phyloP scores from a whole-genome alignment of 495 filamentous ascomycete species.

The Melanomma pulvis-pyrius region DNA sequence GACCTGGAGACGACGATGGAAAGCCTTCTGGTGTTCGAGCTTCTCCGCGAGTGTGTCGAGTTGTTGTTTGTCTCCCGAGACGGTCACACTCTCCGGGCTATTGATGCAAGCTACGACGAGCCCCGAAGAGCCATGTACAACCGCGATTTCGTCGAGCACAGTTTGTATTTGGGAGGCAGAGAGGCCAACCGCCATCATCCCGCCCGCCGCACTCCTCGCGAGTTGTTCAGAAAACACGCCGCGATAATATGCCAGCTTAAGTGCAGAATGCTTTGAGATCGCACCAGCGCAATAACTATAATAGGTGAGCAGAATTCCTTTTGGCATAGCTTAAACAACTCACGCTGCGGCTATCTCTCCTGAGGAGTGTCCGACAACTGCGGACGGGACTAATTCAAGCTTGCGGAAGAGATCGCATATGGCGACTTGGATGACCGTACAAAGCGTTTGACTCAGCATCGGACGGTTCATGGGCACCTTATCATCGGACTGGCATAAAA shows the following conservation, averaged over 20 bases:
- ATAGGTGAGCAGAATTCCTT: too few species aligned
- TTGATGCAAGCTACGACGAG: constrained; percentile 40
- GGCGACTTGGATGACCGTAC: constrained; percentile 20
- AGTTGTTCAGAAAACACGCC: constrained; percentile 11
- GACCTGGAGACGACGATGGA: too few species aligned
- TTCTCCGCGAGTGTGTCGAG: constrained; percentile 44
- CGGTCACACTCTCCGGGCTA: constrained; percentile 42
- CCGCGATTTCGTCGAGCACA: too few species aligned
- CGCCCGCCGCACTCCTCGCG: too few species aligned
- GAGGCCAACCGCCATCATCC: too few species aligned
- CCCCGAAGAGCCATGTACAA: too few species aligned
- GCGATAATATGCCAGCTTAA: not conserved
- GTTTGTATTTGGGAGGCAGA: too few species aligned
- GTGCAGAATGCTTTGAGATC: not conserved
- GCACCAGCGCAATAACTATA: constrained; percentile 9
- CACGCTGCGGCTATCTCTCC: constrained; percentile 31
- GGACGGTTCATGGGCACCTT: not conserved
- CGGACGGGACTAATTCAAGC: not conserved
- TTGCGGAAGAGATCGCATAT: not conserved
- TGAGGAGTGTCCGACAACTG: constrained; percentile 27
- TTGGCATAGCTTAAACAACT: too few species aligned
- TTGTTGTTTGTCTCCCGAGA: constrained; percentile 45
- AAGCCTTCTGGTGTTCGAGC: constrained; percentile 44
- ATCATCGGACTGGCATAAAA: not conserved
- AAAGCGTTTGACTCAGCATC: not conserved